Base-by-base conservation (phyloP, 2,329 filamentous ascomycete species). In the Ophiosphaerella narmari region DNA sequence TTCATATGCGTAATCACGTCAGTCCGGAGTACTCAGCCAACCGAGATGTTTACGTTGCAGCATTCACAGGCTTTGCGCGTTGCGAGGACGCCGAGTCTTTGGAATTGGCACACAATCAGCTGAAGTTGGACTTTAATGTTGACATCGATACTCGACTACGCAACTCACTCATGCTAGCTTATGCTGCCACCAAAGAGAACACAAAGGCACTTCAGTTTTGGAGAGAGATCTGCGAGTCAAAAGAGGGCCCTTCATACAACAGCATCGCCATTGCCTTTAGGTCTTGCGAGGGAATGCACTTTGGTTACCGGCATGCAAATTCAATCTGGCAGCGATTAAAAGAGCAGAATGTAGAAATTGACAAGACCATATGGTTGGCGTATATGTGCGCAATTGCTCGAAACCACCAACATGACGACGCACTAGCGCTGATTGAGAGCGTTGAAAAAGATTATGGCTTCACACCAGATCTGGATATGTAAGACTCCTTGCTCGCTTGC, bases 101-200 rank as follows among this genome's bases (percentile, higher is more conserved):
- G 16, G 84, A 86, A 50, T 84, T 88, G 54, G 83, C 96, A 2
- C 89, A 96, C 76, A 96, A 97, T 68, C 93, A 96, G 84, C 80
- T 97, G 59, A 97, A 96, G 75, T 86, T 97, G 71, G 94, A 99
- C 71, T 82, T 86, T n/a, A 83, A 84, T 36, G 81, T 97, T 33
- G 86, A 92, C 60, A 81, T 87, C 4, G 86, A 83, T 60, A 97
- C 93, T 0, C 80, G 78, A 47, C 78, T 97, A 2, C 85, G 88
- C 62, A 97, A 96, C 63, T 86, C 88, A 0, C 77, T 97, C 41
- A 96, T 99, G 86, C 80, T 94, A 11, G 92, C 90, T 0, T 93
- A 96, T 67, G 84, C 86, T 1, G 82, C 84, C 1, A 89, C 86
- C 63, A 88, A 83, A 6, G 79, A 86, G 56, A 80, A 87, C 0